Evolutionary conservation across 768 basidiomycete genomes (phyloP).

Genomic region (Leccinum boreale): DNA sequence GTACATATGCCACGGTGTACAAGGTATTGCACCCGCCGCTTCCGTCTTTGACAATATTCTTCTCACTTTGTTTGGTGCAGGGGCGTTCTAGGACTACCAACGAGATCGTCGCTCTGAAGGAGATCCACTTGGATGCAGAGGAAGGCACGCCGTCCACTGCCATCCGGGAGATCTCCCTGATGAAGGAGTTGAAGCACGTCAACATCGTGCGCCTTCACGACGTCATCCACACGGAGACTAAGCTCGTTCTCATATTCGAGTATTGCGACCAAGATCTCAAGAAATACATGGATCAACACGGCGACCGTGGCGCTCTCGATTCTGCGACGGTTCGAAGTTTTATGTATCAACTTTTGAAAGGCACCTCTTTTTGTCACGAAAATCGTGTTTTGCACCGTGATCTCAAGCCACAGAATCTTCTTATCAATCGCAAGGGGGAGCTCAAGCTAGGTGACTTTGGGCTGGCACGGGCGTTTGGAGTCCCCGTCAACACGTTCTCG

Average conservation of each 20-base stretch:
- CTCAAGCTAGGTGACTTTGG: slow-evolving; percentile 98
- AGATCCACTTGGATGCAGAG: slow-evolving; percentile 98
- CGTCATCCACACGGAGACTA: slow-evolving; percentile 98
- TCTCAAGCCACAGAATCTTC: slow-evolving; percentile 95
- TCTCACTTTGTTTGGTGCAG: slow-evolving; percentile 35
- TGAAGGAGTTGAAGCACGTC: slow-evolving; percentile 99
- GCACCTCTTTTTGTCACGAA: slow-evolving; percentile 97
- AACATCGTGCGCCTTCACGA: slow-evolving; percentile 98
- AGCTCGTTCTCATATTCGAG: slow-evolving; percentile 97
- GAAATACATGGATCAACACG: slow-evolving; percentile 98
- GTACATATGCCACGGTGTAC: slow-evolving; percentile 96
- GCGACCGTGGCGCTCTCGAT: slow-evolving; percentile 92
- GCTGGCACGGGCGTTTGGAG: slow-evolving; percentile 94
- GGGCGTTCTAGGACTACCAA: slow-evolving; percentile 97
- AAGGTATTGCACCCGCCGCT: slow-evolving; percentile 53
- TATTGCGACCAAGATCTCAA: slow-evolving; percentile 98
- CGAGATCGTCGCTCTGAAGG: slow-evolving; percentile 96
- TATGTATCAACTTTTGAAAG: slow-evolving; percentile 96
- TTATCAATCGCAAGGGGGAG: slow-evolving; percentile 97
- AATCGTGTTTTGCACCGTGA: slow-evolving; percentile 97
- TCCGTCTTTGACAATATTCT: background rate
- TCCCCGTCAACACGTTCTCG: slow-evolving; percentile 98
- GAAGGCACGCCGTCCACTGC: slow-evolving; percentile 99
- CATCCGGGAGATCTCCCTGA: slow-evolving; percentile 97
- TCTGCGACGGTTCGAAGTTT: slow-evolving; percentile 88